Evolutionary conservation across 352 stramenopile genomes (phyloP), one percentile per base, ranked within the genome.

Genomic region (Globisporangium radiosum): DNA sequence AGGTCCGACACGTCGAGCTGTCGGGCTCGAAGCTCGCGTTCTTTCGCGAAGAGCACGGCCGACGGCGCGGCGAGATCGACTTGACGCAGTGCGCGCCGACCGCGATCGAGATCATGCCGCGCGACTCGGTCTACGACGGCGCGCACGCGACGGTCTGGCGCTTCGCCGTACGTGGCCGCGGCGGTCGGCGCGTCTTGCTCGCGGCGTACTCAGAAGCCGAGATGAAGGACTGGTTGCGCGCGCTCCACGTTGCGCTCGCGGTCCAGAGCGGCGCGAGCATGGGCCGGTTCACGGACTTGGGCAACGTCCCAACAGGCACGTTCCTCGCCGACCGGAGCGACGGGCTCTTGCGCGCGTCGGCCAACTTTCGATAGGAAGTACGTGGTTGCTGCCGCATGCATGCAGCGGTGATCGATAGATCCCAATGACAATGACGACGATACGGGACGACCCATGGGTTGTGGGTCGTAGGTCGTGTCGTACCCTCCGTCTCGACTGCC

Each of bases 151-250:
- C 85, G 0, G 87, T 94, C 77, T 94, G 85, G 85, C 76, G 85
- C 43, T 88, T 94, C 47, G 80, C 78, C 1, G 82, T 94, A 48
- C 74, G 76, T n/a, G 67, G 64, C 47, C 85, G 85, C 33, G 73
- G 63, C 17, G 73, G 63, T 9, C 71, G 82, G 15, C 81, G 85
- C 55, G 75, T 92, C 38, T 51, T 94, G 50, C 55, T 94, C 17
- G 80, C 78, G 47, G 78, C 82, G n/a, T 88, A 90, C 64, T 85
- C 80, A 44, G 85, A 94, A 56, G 61, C 61, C 25, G 85, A 94
- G 58, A 91, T 94, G 82, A 94, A 94, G 56, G 72, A 91, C 54
- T 94, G 85, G 85, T 73, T 92, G 49, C 68, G 82, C 38, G 87
- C 78, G 68, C 68, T 94, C 45, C 82, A 92, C 56, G 76, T 92